Evolutionary conservation across 106 monocot species (phyloP).

Genomic region (Cymbidium sinense): DNA sequence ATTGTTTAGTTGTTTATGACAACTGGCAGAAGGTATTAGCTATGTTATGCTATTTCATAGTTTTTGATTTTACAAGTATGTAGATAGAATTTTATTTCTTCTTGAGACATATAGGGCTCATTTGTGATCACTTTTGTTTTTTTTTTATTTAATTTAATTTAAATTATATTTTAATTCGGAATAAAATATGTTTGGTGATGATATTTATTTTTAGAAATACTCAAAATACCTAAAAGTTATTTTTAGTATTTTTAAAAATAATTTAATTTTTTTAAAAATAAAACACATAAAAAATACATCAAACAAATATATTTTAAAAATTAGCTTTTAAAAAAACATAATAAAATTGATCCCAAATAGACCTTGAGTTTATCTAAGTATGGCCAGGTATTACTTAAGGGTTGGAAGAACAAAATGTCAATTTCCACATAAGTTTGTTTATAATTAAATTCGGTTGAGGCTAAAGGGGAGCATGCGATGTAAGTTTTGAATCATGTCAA

Average conservation of each 20-base stretch:
- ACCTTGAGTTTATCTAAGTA: not conserved
- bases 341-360: no score
- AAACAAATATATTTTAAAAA: no score
- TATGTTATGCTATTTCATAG: not conserved
- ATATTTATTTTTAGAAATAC: no score
- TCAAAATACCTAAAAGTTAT: no score
- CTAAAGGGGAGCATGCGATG: not conserved
- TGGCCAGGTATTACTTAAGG: not conserved
- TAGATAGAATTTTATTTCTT: not conserved
- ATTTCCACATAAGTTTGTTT: no score
- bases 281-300: no score
- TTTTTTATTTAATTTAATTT: not conserved
- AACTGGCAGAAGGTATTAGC: conserved; percentile 89
- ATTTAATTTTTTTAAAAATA: no score
- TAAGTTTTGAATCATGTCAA: conserved; percentile 6
- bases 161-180: not conserved
- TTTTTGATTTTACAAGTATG: not conserved
- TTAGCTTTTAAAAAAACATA: no score
- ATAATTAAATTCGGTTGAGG: not conserved
- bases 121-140: no score
- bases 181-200: no score
- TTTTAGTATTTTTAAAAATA: no score
- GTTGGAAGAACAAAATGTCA: not conserved
- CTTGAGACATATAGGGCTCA: not conserved
- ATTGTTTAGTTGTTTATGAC: conserved; percentile 67